Conservation (phyloP, 176 grass and related monocot species). For the Chloris gayana region DNA sequence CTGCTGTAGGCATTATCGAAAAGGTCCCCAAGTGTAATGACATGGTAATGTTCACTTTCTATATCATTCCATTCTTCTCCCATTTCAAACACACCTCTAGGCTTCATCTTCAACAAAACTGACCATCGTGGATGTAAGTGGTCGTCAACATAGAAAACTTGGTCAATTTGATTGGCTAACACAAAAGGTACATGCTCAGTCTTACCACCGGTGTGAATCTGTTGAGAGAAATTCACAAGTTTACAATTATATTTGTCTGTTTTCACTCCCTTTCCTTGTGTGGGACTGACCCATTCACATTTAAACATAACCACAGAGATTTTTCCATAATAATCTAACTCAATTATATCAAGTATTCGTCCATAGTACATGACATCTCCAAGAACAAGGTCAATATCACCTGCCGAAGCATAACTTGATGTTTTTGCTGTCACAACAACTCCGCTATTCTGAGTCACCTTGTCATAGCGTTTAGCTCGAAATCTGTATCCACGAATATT, state of each 20-base stretch:
- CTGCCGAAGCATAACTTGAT: background rate
- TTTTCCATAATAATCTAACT: constrained; percentile 1
- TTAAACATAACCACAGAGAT: constrained; percentile 26
- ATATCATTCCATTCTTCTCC: background rate
- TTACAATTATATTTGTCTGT: constrained; percentile 29
- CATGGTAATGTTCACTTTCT: no score
- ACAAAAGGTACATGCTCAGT: constrained; percentile 5
- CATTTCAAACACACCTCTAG: constrained; percentile 23
- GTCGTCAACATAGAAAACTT: constrained; percentile 24
- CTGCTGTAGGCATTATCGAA: no score
- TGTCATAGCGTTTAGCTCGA: background rate
- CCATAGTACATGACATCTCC: constrained; percentile 34
- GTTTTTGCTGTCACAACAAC: background rate
- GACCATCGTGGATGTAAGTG: background rate
- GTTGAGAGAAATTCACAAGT: constrained; percentile 18
- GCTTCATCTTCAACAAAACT: background rate
- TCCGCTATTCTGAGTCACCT: background rate
- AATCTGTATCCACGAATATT: background rate
- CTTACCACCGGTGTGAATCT: constrained; percentile 22
- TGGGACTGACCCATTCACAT: constrained; percentile 28
- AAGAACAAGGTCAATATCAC: background rate
- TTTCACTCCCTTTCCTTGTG: background rate
- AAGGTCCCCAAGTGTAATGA: no score
- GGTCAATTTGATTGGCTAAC: constrained; percentile 19
- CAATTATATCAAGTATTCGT: constrained; percentile 24